Conservation (phyloP, 768 basidiomycete genomes). For the Dendrothele bispora region DNA sequence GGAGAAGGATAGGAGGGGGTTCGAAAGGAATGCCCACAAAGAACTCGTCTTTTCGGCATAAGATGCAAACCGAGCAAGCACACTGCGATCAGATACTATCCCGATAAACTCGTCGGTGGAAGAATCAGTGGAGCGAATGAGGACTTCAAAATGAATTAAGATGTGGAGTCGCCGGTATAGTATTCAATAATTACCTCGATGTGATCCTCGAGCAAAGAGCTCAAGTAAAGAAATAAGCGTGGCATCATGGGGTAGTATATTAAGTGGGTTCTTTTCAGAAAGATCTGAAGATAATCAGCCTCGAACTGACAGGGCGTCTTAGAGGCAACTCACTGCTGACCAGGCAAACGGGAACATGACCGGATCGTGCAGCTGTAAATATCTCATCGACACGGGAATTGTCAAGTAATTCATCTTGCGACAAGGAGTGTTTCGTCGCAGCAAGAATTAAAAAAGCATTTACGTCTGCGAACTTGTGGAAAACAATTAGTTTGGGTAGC, state of each 20-base stretch:
- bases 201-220: slow-evolving; percentile 68
- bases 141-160: slow-evolving; percentile 34
- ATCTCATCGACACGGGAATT: slow-evolving; percentile 67
- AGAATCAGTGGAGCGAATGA: slow-evolving; percentile 52
- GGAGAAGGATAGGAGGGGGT: slow-evolving; percentile 52
- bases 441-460: slow-evolving; percentile 87
- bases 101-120: slow-evolving; percentile 55
- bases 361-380: slow-evolving; percentile 70
- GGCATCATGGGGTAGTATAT: slow-evolving; percentile 61
- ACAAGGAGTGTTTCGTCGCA: slow-evolving; percentile 71
- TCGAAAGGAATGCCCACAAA: slow-evolving; percentile 48
- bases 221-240: slow-evolving; percentile 61
- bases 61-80: slow-evolving; percentile 68
- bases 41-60: slow-evolving; percentile 50
- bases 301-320: not conserved
- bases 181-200: slow-evolving; percentile 52
- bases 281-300: slow-evolving; percentile 49
- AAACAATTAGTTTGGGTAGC: not conserved
- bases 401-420: slow-evolving; percentile 57
- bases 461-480: slow-evolving; percentile 74
- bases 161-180: not conserved
- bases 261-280: slow-evolving; percentile 82
- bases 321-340: slow-evolving; percentile 63
- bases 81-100: slow-evolving; percentile 71
- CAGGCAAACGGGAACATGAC: slow-evolving; percentile 70